Conservation (phyloP, 768 basidiomycete species). For the Lentinula detonsa region DNA sequence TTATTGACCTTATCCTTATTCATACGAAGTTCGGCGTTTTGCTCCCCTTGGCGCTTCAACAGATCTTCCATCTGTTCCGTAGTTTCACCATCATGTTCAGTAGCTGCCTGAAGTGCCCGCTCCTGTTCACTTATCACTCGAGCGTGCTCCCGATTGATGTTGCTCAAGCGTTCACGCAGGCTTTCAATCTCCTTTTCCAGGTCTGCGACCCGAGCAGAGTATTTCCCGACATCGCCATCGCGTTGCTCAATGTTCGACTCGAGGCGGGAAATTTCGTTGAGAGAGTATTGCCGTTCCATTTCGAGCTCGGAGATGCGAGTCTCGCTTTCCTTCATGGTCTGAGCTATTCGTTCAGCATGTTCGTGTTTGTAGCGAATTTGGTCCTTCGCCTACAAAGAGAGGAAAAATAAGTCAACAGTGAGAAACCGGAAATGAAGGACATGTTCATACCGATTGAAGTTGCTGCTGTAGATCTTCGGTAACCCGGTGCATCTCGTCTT, state of each 20-base stretch:
- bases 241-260: constrained; percentile 52
- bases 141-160: constrained; percentile 48
- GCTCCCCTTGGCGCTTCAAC: constrained; percentile 48
- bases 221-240: constrained; percentile 49
- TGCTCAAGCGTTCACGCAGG: constrained; percentile 48
- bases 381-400: constrained; percentile 38
- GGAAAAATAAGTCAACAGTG: not conserved
- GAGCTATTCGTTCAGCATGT: constrained; percentile 39
- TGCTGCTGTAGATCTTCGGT: constrained; percentile 55
- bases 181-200: constrained; percentile 48
- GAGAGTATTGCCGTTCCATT: constrained; percentile 48
- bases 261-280: constrained; percentile 48
- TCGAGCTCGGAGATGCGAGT: constrained; percentile 44
- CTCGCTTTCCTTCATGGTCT: constrained; percentile 47
- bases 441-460: constrained; percentile 40
- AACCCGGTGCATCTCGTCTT: constrained; percentile 32
- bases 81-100: constrained; percentile 39
- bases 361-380: constrained; percentile 50
- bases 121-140: constrained; percentile 44
- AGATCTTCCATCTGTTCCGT: constrained; percentile 42
- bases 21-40: constrained; percentile 42
- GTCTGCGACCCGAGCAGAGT: constrained; percentile 37
- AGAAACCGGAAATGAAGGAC: not conserved
- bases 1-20: constrained; percentile 43
- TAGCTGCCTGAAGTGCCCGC: constrained; percentile 38